A percentile compares a stretch with the other conserved stretches of the same genome.
These are phyloP conservation scores for Symbiodinium natans DNA, from an alignment of 73 alveolate genomes.

Conservation along the genomic window DNA sequence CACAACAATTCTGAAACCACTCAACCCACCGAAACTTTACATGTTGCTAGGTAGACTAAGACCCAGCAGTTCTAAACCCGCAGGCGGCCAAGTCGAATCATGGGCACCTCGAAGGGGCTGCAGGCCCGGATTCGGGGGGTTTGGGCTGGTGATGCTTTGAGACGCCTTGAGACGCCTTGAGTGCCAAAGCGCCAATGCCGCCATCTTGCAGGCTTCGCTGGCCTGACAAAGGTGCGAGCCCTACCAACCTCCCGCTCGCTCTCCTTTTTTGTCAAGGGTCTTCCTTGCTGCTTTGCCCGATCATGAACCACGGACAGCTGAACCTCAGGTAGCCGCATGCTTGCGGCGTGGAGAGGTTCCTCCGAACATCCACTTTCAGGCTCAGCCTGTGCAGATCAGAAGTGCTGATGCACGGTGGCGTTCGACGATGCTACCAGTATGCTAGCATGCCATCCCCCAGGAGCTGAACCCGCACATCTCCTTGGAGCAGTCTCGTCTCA, in stretches of 20 bases:
- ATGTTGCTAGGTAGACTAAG: not conserved
- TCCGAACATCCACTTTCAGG: constrained; percentile 88
- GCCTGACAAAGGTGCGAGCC: constrained; percentile 48
- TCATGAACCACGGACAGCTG: too few species aligned
- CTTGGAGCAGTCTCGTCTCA: constrained; percentile 47
- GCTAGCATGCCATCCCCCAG: not conserved
- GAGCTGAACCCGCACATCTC: constrained; percentile 91
- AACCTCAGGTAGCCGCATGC: constrained; percentile 64
- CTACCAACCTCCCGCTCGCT: too few species aligned
- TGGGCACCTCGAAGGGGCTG: constrained; percentile 93
- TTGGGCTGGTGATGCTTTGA: too few species aligned
- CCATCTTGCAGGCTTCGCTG: constrained; percentile 51
- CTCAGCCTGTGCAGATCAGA: too few species aligned
- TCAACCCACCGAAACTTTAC: too few species aligned
- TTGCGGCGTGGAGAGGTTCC: constrained; percentile 73
- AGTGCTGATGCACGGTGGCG: too few species aligned
- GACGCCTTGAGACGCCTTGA: too few species aligned
- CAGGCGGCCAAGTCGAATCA: constrained; percentile 85
- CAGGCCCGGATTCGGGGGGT: constrained; percentile 43
- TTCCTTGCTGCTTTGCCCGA: not conserved
- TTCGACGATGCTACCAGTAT: too few species aligned
- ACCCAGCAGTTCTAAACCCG: not conserved
- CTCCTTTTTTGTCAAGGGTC: not conserved
- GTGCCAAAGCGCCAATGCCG: not conserved
- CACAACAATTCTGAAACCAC: too few species aligned